Conservation (phyloP, 2,329 filamentous ascomycete genomes). For the Apiospora hydei region DNA sequence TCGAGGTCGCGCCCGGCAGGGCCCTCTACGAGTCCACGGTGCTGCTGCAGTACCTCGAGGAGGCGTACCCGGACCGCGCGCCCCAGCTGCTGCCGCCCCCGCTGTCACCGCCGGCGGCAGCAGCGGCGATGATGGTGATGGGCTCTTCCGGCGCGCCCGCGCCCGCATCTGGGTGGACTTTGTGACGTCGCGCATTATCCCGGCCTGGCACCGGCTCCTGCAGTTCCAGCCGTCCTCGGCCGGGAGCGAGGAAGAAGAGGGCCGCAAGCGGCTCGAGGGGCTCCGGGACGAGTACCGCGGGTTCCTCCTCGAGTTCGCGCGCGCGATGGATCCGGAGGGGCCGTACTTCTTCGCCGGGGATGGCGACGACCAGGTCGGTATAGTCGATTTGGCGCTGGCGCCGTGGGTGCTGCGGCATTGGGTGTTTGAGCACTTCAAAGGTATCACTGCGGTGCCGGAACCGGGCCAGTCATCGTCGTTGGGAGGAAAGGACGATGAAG, state of each 20-base stretch:
- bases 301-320: slow-evolving; percentile 57
- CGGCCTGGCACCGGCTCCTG: slow-evolving; percentile 56
- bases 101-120: not conserved
- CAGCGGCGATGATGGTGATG: slow-evolving; percentile 31
- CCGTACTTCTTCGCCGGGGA: slow-evolving; percentile 59
- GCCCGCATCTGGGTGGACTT: slow-evolving; percentile 66
- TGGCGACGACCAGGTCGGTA: slow-evolving; percentile 51
- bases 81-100: slow-evolving; percentile 54
- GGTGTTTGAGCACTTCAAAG: slow-evolving; percentile 67
- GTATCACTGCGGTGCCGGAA: slow-evolving; percentile 57
- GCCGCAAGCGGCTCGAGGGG: slow-evolving; percentile 39
- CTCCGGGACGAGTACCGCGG: slow-evolving; percentile 57
- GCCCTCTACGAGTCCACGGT: slow-evolving; percentile 65
- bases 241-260: slow-evolving; percentile 29
- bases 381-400: slow-evolving; percentile 62
- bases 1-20: slow-evolving; percentile 47
- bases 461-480: slow-evolving; percentile 42
- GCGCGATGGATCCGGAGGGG: slow-evolving; percentile 53
- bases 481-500: slow-evolving; percentile 51
- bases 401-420: slow-evolving; percentile 64
- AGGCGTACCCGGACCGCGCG: slow-evolving; percentile 54
- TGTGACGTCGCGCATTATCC: slow-evolving; percentile 61
- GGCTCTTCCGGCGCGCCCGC: slow-evolving; percentile 59
- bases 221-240: slow-evolving; percentile 36
- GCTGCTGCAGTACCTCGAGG: slow-evolving; percentile 67